Evolutionary conservation across 129 eudicot species (phyloP).

Genomic region (Deinandra increscens): DNA sequence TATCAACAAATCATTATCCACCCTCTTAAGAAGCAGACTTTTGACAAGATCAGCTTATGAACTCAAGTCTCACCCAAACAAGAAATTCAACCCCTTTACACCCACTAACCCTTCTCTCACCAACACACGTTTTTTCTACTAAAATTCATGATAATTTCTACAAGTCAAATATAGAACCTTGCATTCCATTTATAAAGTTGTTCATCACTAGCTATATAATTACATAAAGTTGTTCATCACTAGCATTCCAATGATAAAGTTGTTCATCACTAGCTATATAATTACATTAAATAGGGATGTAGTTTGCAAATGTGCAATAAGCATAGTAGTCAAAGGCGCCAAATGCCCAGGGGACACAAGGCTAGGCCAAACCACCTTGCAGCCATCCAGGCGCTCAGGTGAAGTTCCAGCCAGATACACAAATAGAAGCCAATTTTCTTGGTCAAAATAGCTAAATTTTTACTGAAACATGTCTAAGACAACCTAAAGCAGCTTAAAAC

Average conservation of each 20-base stretch:
- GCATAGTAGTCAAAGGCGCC: too few relatives aligned
- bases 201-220: not conserved
- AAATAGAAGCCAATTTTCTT: too few relatives aligned
- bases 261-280: too few relatives aligned
- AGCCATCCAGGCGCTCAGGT: too few relatives aligned
- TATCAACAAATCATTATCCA: not conserved
- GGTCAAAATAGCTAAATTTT: too few relatives aligned
- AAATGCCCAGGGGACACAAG: too few relatives aligned
- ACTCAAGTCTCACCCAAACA: not conserved
- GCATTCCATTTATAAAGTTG: not conserved
- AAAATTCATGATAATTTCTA: not conserved
- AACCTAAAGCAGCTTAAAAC: too few relatives aligned
- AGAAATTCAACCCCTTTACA: not conserved
- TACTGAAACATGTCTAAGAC: too few relatives aligned
- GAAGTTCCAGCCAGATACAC: too few relatives aligned
- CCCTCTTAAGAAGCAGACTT: not conserved
- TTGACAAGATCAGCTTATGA: not conserved
- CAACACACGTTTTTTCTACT: not conserved
- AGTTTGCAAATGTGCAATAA: not conserved
- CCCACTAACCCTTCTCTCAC: not conserved
- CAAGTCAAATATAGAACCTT: not conserved
- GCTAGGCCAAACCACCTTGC: too few relatives aligned
- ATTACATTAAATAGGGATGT: too few relatives aligned
- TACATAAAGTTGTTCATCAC: not conserved
- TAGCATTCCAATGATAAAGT: not conserved